Conservation (phyloP, 2,329 filamentous ascomycete species). For the Botrytis aclada region DNA sequence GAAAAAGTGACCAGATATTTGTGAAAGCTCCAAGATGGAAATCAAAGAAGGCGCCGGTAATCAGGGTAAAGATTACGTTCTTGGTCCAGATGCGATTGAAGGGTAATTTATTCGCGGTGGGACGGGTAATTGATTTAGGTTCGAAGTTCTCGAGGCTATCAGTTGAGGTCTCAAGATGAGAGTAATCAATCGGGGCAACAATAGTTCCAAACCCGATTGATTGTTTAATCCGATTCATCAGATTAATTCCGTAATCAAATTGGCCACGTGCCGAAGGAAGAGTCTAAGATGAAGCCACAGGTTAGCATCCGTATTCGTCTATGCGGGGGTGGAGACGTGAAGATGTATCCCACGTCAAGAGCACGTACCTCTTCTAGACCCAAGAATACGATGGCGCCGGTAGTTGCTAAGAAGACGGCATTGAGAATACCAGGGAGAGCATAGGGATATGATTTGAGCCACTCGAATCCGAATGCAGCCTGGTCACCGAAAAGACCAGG, state of each 20-base stretch:
- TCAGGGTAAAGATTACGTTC: constrained; percentile 45
- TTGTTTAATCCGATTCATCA: constrained; percentile 16
- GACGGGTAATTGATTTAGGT: constrained; percentile 4
- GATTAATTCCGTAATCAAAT: constrained; percentile 11
- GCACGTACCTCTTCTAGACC: constrained; percentile 35
- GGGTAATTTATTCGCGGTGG: constrained; percentile 19
- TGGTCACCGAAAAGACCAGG: constrained; percentile 36
- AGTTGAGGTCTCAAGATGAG: constrained; percentile 16
- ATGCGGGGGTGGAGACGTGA: neutral
- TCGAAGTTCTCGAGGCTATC: neutral
- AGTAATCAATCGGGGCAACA: constrained; percentile 23
- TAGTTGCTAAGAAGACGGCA: constrained; percentile 34
- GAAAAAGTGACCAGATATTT: constrained; percentile 56
- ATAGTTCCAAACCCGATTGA: constrained; percentile 4
- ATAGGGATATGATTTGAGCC: constrained; percentile 42
- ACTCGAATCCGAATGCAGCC: constrained; percentile 38
- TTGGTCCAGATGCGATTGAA: constrained; percentile 26
- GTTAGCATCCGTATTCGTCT: neutral
- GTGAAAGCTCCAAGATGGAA: constrained; percentile 47
- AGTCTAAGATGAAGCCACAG: constrained; percentile 5
- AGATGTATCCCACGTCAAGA: neutral
- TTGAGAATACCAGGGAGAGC: constrained; percentile 43
- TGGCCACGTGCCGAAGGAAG: constrained; percentile 16
- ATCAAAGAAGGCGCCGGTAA: constrained; percentile 47
- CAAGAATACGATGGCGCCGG: constrained; percentile 36